phyloP scores from a whole-genome alignment of 306 rosid genomes.

The Vicia faba region DNA sequence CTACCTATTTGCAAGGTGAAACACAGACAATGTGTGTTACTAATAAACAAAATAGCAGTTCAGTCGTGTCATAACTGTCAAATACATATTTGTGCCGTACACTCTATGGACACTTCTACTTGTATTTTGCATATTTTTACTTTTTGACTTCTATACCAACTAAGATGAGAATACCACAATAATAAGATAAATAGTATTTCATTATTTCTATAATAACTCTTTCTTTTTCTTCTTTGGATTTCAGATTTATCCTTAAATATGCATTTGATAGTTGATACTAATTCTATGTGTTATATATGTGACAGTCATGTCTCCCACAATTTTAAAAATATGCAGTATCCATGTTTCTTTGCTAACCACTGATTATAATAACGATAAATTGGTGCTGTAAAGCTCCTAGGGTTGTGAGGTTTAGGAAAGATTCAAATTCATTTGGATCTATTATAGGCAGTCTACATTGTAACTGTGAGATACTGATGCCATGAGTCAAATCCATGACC shows the following conservation, averaged over 20 bases:
- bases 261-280: background rate
- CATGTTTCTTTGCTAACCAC: background rate
- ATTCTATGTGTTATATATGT: background rate
- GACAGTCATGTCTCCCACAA: slow-evolving; percentile 2
- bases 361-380: background rate
- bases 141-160: slow-evolving; percentile 2
- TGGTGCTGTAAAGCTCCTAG: background rate
- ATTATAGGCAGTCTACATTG: background rate
- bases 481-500: background rate
- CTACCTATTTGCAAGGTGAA: slow-evolving; percentile 25
- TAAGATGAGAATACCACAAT: background rate
- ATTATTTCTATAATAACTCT: background rate
- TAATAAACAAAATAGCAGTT: background rate
- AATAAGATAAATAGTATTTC: background rate
- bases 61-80: background rate
- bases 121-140: background rate
- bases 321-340: slow-evolving; percentile 1
- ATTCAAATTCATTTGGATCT: background rate
- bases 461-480: background rate
- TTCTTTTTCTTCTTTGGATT: background rate
- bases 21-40: background rate
- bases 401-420: background rate
- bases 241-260: background rate
- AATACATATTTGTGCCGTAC: background rate
- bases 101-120: slow-evolving; percentile 16